Evolutionary conservation across 768 basidiomycete genomes (phyloP).

Genomic region (Dacryopinax primogenitus): DNA sequence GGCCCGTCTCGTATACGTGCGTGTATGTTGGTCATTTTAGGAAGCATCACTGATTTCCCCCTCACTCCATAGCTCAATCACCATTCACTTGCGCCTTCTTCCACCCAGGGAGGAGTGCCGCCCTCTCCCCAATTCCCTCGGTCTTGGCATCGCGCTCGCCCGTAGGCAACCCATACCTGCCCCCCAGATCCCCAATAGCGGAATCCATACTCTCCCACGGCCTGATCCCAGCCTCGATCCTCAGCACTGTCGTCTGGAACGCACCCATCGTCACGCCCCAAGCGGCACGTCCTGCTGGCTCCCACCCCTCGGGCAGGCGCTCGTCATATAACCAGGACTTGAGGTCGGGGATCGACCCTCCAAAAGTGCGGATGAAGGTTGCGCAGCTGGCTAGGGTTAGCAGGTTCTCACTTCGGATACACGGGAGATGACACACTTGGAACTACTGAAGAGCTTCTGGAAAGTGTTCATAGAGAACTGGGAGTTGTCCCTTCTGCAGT

Average conservation of each 20-base stretch:
- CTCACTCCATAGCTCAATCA: too few relatives aligned
- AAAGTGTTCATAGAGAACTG: constrained; percentile 38
- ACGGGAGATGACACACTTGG: constrained; percentile 51
- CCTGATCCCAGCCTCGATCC: constrained; percentile 6
- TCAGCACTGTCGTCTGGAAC: constrained; percentile 34
- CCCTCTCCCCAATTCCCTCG: too few relatives aligned
- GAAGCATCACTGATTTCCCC: too few relatives aligned
- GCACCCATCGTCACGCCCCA: constrained; percentile 46
- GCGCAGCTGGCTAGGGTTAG: constrained; percentile 28
- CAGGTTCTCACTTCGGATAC: background rate
- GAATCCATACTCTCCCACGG: background rate
- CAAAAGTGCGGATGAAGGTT: constrained; percentile 52
- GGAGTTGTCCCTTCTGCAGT: constrained; percentile 41
- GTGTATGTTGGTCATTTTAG: too few relatives aligned
- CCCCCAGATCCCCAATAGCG: background rate
- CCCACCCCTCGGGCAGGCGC: constrained; percentile 58
- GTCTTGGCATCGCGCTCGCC: too few relatives aligned
- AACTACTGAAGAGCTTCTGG: constrained; percentile 52
- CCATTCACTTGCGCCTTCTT: too few relatives aligned
- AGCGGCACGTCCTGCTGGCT: constrained; percentile 41
- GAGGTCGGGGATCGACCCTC: constrained; percentile 46
- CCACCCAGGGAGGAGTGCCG: too few relatives aligned
- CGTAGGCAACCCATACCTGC: background rate
- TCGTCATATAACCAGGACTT: constrained; percentile 50
- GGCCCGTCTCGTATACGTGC: too few relatives aligned